These are phyloP conservation scores for Houttuynia cordata DNA, from an alignment of 164 flowering plant species.

Conservation along the genomic window DNA sequence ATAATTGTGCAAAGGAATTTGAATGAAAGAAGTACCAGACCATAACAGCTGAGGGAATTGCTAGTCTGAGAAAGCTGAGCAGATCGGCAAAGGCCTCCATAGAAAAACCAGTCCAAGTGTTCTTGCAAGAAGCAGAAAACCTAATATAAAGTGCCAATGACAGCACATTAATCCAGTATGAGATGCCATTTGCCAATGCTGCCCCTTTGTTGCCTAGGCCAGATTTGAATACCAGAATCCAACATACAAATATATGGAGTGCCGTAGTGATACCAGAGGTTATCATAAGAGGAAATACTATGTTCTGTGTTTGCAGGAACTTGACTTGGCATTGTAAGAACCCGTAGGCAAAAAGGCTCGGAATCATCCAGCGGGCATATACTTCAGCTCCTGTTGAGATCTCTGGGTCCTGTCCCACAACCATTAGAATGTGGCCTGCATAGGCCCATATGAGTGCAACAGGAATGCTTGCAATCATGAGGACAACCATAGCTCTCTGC, in stretches of 20 bases:
- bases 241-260: conserved; percentile 9
- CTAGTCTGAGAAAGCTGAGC: conserved; percentile 11
- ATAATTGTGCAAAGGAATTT: neutral
- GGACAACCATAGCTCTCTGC: conserved; percentile 13
- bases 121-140: conserved; percentile 14
- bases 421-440: conserved; percentile 5
- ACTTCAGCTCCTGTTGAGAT: conserved; percentile 8
- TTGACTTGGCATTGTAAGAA: conserved; percentile 9
- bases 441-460: conserved; percentile 7
- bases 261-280: conserved; percentile 9
- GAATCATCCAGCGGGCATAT: conserved; percentile 16
- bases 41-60: conserved; percentile 18
- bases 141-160: conserved; percentile 12
- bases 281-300: conserved; percentile 14
- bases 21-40: conserved; percentile 12
- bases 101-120: conserved; percentile 18
- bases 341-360: conserved; percentile 10
- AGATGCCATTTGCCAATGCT: conserved; percentile 13
- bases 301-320: conserved; percentile 16
- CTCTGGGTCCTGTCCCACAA: conserved; percentile 12
- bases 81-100: conserved; percentile 11
- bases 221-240: conserved; percentile 10
- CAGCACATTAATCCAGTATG: conserved; percentile 19
- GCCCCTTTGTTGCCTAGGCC: conserved; percentile 13
- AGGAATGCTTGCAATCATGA: conserved; percentile 9